Evolutionary conservation across 805 yeast species (phyloP).

Genomic region (Schwanniomyces sp.): DNA sequence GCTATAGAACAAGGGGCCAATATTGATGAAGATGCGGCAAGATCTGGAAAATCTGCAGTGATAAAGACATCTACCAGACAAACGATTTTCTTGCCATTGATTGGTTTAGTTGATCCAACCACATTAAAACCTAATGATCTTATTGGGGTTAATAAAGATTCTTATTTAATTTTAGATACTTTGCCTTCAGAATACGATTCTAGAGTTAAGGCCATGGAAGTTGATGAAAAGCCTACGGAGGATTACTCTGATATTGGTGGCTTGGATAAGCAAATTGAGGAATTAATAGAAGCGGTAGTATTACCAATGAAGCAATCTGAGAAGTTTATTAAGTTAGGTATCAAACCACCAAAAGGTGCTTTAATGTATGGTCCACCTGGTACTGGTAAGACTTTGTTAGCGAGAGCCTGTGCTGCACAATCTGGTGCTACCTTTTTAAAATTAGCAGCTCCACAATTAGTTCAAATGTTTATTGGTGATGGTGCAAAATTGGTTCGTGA

Average conservation of each 20-base stretch:
- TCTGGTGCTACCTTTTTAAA: slow-evolving; percentile 47
- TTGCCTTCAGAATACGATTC: slow-evolving; percentile 97
- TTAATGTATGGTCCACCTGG: slow-evolving; percentile 52
- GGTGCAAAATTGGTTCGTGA: slow-evolving; percentile 48
- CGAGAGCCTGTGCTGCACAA: slow-evolving; percentile 50
- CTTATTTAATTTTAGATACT: slow-evolving; percentile 88
- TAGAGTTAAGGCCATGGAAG: slow-evolving; percentile 98
- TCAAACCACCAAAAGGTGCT: slow-evolving; percentile 60
- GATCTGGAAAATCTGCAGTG: slow-evolving; percentile 96
- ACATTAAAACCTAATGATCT: slow-evolving; percentile 95
- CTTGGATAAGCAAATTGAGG: slow-evolving; percentile 96
- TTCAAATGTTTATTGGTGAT: slow-evolving; percentile 48
- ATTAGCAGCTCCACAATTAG: slow-evolving; percentile 47
- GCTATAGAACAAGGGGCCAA: slow-evolving; percentile 93
- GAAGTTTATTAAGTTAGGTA: slow-evolving; percentile 89
- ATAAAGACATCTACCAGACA: slow-evolving; percentile 97
- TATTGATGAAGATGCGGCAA: slow-evolving; percentile 85
- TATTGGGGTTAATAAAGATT: slow-evolving; percentile 97
- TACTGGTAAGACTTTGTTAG: slow-evolving; percentile 46
- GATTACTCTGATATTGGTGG: slow-evolving; percentile 98
- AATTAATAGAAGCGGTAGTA: slow-evolving; percentile 96
- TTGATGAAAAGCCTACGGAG: slow-evolving; percentile 97
- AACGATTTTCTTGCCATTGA: slow-evolving; percentile 92
- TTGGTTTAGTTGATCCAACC: slow-evolving; percentile 91
- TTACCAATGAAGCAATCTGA: slow-evolving; percentile 98